Base-by-base conservation (phyloP, 768 basidiomycete species). In the Suillus paluster region DNA sequence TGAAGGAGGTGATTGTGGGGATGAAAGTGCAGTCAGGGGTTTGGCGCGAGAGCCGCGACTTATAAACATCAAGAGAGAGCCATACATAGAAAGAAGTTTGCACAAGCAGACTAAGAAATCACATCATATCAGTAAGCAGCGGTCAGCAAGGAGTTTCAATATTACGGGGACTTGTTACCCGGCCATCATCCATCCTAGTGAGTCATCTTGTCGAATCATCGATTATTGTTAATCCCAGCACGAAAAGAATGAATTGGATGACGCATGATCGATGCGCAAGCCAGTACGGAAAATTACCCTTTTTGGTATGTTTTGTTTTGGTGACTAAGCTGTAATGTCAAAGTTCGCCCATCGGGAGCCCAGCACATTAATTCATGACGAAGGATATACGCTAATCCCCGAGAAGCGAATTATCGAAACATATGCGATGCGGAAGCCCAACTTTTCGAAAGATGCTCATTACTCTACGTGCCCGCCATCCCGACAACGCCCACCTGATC, bases 401-500 rank as follows among this genome's bases (percentile, higher is more conserved):
- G 42, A 8, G 53, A 38, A 27, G 30, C 19, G 23, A 41, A 33
- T 27, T 36, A 19, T 42, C 19, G 21, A 61, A 7, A 42, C 56
- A 59, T 30, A 15, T 30, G 23, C 25, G 23, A 39, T 39, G 53
- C 23, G 54, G 17, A 55, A 55, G 23, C 57, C 50, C n/a, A 58
- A 33, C 60, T 38, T 55, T 55, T 39, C 17, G 17, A 55, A 11
- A 55, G 9, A 39, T 39, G 6, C 38, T 50, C 19, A n/a, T 50
- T n/a, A n/a, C 5, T 30, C 77, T 72, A 93, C 58, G 84, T 88
- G 14, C 94, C 94, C 23, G 88, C 91, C 94, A 96, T 95, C 33
- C 95, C 95, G 45, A 87, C 82, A 27, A 97, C 84, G 5, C 95
- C 95, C 19, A 95, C 91, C 23, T 82, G 80, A 73, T 98, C 97